These are phyloP conservation scores for Chaetoceros tenuissimus DNA, from an alignment of 108 stramenopile genomes.

Conservation along the genomic window DNA sequence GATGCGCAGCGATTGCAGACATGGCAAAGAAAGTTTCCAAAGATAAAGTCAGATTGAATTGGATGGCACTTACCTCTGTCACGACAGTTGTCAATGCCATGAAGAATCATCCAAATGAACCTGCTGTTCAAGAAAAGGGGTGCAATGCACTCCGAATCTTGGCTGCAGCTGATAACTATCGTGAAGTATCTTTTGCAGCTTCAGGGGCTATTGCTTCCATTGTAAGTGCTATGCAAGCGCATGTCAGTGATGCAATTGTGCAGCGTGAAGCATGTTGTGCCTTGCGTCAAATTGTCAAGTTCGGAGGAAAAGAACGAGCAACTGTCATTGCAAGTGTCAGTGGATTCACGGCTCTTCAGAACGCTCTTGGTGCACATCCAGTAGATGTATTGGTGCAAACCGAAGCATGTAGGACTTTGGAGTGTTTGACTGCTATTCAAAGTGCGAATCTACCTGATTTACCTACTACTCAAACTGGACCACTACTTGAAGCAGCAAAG, in stretches of 20 bases:
- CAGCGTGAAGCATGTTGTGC: constrained; percentile 74
- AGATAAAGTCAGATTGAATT: constrained; percentile 5
- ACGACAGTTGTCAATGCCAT: constrained; percentile 77
- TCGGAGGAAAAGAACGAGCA: constrained; percentile 66
- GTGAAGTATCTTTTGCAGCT: constrained; percentile 80
- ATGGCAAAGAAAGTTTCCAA: constrained; percentile 20
- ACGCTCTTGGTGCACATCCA: constrained; percentile 69
- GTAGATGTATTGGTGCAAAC: constrained; percentile 40
- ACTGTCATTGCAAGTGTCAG: constrained; percentile 72
- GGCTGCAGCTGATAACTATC: constrained; percentile 51
- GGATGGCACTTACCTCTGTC: constrained; percentile 60
- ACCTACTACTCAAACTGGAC: constrained; percentile 53
- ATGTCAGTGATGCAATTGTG: constrained; percentile 65
- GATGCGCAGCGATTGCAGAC: constrained; percentile 51
- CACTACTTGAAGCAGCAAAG: constrained; percentile 51
- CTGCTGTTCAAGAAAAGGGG: constrained; percentile 78
- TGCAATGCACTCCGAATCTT: constrained; percentile 47
- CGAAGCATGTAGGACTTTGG: constrained; percentile 54
- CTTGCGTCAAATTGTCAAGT: constrained; percentile 50
- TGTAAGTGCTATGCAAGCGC: constrained; percentile 85
- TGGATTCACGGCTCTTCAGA: constrained; percentile 73
- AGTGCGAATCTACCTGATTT: constrained; percentile 68
- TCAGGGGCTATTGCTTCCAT: constrained; percentile 70
- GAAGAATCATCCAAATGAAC: constrained; percentile 84
- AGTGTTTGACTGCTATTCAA: constrained; percentile 39